These are phyloP conservation scores for Rhynchosporium secalis DNA, from an alignment of 2,329 filamentous ascomycete species.

Conservation along the genomic window DNA sequence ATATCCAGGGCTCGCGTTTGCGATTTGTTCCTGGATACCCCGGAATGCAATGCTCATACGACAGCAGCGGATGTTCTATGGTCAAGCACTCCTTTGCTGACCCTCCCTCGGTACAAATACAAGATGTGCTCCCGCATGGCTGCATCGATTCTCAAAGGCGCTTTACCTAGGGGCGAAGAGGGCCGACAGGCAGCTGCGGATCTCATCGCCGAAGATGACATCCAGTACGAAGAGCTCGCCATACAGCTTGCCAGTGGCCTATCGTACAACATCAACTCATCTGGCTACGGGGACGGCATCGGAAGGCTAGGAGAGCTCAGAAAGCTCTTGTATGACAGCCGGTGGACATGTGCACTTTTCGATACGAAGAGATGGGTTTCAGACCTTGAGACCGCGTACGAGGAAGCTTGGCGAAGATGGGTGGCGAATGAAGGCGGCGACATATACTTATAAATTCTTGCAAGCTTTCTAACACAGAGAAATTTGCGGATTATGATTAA, in stretches of 20 bases:
- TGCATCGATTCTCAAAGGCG: slow-evolving; percentile 88
- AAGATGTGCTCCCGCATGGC: slow-evolving; percentile 99
- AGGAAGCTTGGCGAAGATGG: slow-evolving; percentile 86
- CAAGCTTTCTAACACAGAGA: neutral
- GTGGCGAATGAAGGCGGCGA: slow-evolving; percentile 84
- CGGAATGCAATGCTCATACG: slow-evolving; percentile 97
- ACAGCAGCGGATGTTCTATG: slow-evolving; percentile 95
- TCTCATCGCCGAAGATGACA: slow-evolving; percentile 75
- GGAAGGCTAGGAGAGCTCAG: slow-evolving; percentile 79
- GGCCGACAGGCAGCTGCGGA: slow-evolving; percentile 69
- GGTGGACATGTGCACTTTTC: slow-evolving; percentile 86
- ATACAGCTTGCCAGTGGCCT: slow-evolving; percentile 65
- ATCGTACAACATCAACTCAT: slow-evolving; percentile 52
- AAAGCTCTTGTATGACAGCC: slow-evolving; percentile 76
- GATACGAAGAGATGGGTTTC: slow-evolving; percentile 88
- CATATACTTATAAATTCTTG: slow-evolving; percentile 65
- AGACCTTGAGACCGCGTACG: slow-evolving; percentile 86
- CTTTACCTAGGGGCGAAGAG: slow-evolving; percentile 70
- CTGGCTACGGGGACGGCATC: slow-evolving; percentile 52
- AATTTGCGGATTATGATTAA: neutral
- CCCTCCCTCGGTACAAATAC: slow-evolving; percentile 86
- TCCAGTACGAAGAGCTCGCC: slow-evolving; percentile 80
- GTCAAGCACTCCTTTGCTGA: slow-evolving; percentile 92
- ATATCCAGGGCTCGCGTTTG: slow-evolving; percentile 89
- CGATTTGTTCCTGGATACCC: slow-evolving; percentile 94